These are phyloP conservation scores for Penicillium italicum DNA, from an alignment of 2,329 filamentous ascomycete species.

Conservation along the genomic window DNA sequence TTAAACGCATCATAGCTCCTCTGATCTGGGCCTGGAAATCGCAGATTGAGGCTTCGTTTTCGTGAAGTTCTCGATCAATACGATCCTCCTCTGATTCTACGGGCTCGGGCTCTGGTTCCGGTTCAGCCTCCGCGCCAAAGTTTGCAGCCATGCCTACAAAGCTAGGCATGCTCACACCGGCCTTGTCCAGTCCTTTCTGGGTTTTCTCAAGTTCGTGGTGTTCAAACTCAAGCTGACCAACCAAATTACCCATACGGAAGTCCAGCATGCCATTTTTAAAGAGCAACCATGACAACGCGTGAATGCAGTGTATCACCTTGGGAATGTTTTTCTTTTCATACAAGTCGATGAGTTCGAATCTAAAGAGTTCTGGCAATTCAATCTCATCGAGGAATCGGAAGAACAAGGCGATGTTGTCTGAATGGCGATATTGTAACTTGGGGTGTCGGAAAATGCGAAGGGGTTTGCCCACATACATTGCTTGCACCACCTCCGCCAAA, in stretches of 20 bases:
- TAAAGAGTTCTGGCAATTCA: constrained; percentile 88
- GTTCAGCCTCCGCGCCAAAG: constrained; percentile 79
- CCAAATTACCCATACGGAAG: constrained; percentile 93
- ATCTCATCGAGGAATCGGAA: constrained; percentile 91
- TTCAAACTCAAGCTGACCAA: constrained; percentile 94
- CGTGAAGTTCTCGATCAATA: constrained; percentile 73
- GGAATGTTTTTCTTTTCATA: constrained; percentile 99
- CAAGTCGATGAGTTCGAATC: constrained; percentile 93
- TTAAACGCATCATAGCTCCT: constrained; percentile 73
- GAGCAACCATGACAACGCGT: constrained; percentile 94
- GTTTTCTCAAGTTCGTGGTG: constrained; percentile 96
- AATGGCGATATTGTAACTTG: constrained; percentile 88
- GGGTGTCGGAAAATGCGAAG: constrained; percentile 81
- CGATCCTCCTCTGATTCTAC: constrained; percentile 86
- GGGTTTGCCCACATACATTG: constrained; percentile 72
- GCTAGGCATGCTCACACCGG: constrained; percentile 92
- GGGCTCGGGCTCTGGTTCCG: constrained; percentile 66
- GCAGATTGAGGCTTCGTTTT: constrained; percentile 66
- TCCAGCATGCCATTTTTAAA: constrained; percentile 92
- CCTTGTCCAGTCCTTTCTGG: constrained; percentile 93
- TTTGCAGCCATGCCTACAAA: constrained; percentile 97
- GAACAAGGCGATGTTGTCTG: constrained; percentile 96
- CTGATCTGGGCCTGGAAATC: constrained; percentile 86
- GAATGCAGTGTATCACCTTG: constrained; percentile 98
- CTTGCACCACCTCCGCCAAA: constrained; percentile 87